Base-by-base conservation (phyloP, 371 early-diverging fungal species). In the Mucor circinelloides region DNA sequence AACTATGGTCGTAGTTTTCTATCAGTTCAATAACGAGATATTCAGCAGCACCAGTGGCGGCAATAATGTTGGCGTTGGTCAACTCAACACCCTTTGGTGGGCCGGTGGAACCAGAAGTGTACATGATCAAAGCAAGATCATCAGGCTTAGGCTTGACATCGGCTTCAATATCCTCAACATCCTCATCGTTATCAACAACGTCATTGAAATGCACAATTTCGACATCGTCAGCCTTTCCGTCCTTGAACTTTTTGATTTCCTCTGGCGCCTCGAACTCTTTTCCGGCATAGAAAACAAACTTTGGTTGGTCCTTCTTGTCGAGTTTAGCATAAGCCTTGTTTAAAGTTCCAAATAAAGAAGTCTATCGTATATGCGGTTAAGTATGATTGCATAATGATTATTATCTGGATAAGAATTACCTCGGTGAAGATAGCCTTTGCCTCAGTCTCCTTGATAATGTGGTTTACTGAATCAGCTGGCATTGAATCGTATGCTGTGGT, bases 401-500 rank as follows among this genome's bases (percentile, higher is more conserved):
- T 48, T 42, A n/a, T 0, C 7, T 21, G 5, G 19, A 48, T 48
- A 30, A 12, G 10, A 2, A 6, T 86, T 64, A 88, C 86, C 76
- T 94, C 91, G 42, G 93, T 90, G 77, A 93, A 93, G 30, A 94
- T 76, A 9, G 87, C 85, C 34, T 89, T 86, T 44, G 92, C 87
- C 56, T 87, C 83, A 8, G 93, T 82, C 74, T 95, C 91, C 61
- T 90, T 87, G 48, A 90, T 73, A 15, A 89, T 89, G 54, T 85
- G 87, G 21, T 78, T 74, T 17, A 96, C 86, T 23, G 92, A 90
- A 38, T 92, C 92, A 23, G 91, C 89, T 25, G 95, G 94, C 82
- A 96, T 92, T 17, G 94, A 93, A 73, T 94, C 95, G 77, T 96
- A 95, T 10, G 94, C 94, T 10, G 96, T 96, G 32, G 92, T 90